phyloP scores from a whole-genome alignment of 1,284 basidiomycete species.

The Trametes sp. region DNA sequence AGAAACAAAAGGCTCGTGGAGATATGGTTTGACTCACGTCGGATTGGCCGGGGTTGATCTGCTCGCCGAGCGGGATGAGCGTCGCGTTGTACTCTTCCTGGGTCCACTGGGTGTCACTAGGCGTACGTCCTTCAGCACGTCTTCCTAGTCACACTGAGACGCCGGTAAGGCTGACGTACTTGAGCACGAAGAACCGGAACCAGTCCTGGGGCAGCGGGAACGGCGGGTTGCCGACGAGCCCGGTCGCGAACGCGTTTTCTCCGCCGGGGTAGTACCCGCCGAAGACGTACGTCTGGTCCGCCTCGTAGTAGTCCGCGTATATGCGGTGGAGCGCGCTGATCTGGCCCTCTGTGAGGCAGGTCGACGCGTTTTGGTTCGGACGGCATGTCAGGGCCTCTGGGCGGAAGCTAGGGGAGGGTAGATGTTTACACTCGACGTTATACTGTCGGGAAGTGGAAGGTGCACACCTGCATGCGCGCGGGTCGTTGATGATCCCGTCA shows the following conservation, averaged over 20 bases:
- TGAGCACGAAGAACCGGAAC: constrained; percentile 31
- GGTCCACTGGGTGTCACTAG: constrained; percentile 30
- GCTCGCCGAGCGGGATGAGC: constrained; percentile 27
- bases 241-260: constrained; percentile 25
- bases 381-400: constrained; percentile 41
- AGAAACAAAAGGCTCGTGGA: neutral
- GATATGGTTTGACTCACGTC: constrained; percentile 15
- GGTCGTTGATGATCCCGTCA: constrained; percentile 45
- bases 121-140: too few species aligned
- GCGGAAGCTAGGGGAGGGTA: constrained; percentile 35
- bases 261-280: constrained; percentile 37
- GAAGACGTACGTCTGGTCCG: constrained; percentile 35
- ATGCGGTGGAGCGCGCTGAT: constrained; percentile 43
- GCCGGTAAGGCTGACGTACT: constrained; percentile 20
- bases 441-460: neutral
- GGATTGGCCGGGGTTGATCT: constrained; percentile 32
- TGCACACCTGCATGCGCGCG: constrained; percentile 38
- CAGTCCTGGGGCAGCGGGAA: constrained; percentile 23
- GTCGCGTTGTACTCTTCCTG: constrained; percentile 29
- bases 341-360: constrained; percentile 43
- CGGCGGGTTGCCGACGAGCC: constrained; percentile 15
- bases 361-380: constrained; percentile 31
- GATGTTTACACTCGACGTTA: neutral
- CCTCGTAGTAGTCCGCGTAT: constrained; percentile 40
- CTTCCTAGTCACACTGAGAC: too few species aligned